A percentile compares a stretch with the other conserved stretches of the same genome.
Conservation (phyloP, 148 eudicot genomes). For the Beta vulgaris region DNA sequence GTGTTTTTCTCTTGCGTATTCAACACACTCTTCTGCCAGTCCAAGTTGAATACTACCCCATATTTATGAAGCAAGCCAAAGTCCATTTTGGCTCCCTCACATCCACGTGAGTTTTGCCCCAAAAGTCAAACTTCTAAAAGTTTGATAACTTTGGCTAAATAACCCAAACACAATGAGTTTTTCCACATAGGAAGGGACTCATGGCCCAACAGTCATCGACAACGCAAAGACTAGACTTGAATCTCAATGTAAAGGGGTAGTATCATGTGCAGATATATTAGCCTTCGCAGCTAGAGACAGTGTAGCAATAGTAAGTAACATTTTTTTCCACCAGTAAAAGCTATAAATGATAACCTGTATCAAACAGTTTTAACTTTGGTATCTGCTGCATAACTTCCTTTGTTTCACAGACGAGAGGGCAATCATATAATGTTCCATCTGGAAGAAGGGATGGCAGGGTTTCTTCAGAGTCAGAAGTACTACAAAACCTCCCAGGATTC, state of each 20-base stretch:
- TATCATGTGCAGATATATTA: conserved; percentile 35
- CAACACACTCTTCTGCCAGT: no score
- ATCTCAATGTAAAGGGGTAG: conserved; percentile 41
- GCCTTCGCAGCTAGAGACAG: conserved; percentile 37
- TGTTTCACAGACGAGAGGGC: conserved; percentile 27
- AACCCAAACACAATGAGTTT: no score
- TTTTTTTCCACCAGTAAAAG: neutral
- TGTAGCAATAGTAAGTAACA: conserved; percentile 20
- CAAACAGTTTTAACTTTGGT: neutral
- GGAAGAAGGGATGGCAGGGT: conserved; percentile 33
- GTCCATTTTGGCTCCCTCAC: no score
- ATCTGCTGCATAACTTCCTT: neutral
- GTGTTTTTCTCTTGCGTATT: no score
- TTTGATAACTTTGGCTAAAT: no score
- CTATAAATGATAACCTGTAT: neutral
- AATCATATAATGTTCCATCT: conserved; percentile 23
- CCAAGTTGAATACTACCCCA: no score
- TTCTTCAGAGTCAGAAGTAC: conserved; percentile 28
- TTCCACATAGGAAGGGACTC: no score
- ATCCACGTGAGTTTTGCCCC: no score
- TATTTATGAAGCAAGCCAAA: no score
- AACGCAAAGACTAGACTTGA: conserved; percentile 63
- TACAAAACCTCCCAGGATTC: conserved; percentile 17
- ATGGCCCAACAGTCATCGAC: no score
- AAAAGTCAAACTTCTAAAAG: no score